Conservation (phyloP, 208 protist species). For the Trypanosoma cruzi region DNA sequence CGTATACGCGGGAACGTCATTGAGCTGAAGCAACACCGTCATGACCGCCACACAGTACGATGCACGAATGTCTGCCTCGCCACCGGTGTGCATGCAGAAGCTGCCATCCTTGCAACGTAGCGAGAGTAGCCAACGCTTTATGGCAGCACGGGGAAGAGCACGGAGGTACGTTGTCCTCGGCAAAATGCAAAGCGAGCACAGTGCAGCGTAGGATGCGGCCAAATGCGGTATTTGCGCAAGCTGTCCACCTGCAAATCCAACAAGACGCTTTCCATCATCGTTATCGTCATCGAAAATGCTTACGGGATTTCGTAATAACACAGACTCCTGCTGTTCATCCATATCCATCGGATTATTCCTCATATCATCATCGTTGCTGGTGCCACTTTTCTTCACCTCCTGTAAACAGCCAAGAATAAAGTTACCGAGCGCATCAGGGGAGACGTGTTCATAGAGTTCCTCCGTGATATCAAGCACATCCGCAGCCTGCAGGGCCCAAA, state of each 20-base stretch:
- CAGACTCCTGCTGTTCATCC: too few relatives aligned
- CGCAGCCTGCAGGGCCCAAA: constrained; percentile 80
- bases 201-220: constrained; percentile 83
- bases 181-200: constrained; percentile 77
- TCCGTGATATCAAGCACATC: constrained; percentile 63
- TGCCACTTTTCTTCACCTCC: constrained; percentile 13
- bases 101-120: constrained; percentile 77
- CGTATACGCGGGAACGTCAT: constrained; percentile 33
- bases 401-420: constrained; percentile 61
- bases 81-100: constrained; percentile 84
- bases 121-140: constrained; percentile 86
- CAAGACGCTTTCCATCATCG: constrained; percentile 24
- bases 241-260: constrained; percentile 87
- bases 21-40: constrained; percentile 62
- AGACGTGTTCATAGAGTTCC: constrained; percentile 40
- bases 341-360: neutral
- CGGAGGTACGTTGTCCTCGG: constrained; percentile 28
- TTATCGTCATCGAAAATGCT: neutral
- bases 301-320: too few relatives aligned
- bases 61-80: constrained; percentile 88
- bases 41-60: constrained; percentile 89
- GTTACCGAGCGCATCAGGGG: constrained; percentile 40
- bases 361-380: neutral
- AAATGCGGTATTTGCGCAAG: constrained; percentile 76
- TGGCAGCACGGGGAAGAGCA: constrained; percentile 60